Evolutionary conservation across 345 rosid species (phyloP).

Genomic region (Kernera saxatilis): DNA sequence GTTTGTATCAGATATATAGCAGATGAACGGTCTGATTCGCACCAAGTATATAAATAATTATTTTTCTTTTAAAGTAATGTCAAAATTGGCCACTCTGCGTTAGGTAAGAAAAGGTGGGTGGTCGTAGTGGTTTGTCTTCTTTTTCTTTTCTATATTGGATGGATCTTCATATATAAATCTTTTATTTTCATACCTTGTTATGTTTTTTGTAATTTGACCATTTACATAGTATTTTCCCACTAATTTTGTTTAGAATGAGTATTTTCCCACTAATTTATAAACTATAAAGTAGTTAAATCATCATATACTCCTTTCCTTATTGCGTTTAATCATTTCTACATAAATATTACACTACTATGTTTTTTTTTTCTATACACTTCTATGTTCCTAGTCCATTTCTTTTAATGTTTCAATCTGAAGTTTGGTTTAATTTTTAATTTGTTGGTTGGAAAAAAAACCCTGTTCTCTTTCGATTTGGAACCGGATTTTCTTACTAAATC

Average conservation of each 20-base stretch:
- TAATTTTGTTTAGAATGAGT: too few species aligned
- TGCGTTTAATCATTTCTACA: not conserved
- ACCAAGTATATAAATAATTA: not conserved
- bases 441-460: too few species aligned
- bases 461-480: not conserved
- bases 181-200: not conserved
- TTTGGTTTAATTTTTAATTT: too few species aligned
- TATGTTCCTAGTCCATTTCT: not conserved
- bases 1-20: conserved; percentile 16
- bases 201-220: not conserved
- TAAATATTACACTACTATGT: not conserved
- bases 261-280: not conserved
- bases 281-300: not conserved
- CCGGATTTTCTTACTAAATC: not conserved
- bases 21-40: conserved; percentile 28
- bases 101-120: conserved; percentile 21
- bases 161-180: not conserved
- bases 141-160: not conserved
- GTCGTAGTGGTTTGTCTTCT: not conserved
- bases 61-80: not conserved
- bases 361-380: too few species aligned
- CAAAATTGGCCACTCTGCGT: conserved; percentile 30
- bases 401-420: not conserved
- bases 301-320: not conserved
- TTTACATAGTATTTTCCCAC: not conserved